These are phyloP conservation scores for Cytospora schulzeri DNA, from an alignment of 2,329 filamentous ascomycete species.

Conservation along the genomic window DNA sequence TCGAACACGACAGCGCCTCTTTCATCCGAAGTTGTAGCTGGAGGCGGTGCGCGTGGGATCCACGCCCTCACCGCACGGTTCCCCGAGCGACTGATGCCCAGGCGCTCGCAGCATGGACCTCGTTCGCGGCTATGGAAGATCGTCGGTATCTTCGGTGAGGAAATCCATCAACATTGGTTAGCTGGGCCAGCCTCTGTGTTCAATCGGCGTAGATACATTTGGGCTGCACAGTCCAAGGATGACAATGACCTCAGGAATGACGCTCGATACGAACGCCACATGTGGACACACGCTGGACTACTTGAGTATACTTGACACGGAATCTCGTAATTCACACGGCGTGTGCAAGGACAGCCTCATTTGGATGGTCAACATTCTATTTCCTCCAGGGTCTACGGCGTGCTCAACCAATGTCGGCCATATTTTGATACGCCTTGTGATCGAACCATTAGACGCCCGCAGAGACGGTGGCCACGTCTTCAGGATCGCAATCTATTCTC, in stretches of 20 bases:
- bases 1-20: slow-evolving; percentile 1
- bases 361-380: background rate
- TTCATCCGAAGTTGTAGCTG: slow-evolving; percentile 20
- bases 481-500: slow-evolving; percentile 29
- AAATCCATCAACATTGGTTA: slow-evolving; percentile 7
- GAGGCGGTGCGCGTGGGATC: background rate
- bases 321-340: background rate
- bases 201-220: background rate
- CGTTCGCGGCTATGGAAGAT: background rate
- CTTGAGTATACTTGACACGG: background rate
- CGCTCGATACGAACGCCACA: background rate
- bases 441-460: slow-evolving; percentile 14
- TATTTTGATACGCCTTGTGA: background rate
- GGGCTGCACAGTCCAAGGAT: too few relatives aligned
- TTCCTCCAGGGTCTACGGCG: background rate
- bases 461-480: slow-evolving; percentile 29
- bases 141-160: background rate
- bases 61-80: slow-evolving; percentile 5
- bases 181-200: slow-evolving; percentile 10
- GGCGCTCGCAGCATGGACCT: background rate
- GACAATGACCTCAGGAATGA: background rate
- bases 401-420: background rate
- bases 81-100: background rate
- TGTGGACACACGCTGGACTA: background rate
- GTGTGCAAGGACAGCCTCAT: background rate